Percentiles rank a stretch among this genome's conserved stretches.
phyloP scores from a whole-genome alignment of 1,139 yeast genomes.

The Diutina neorugosa region DNA sequence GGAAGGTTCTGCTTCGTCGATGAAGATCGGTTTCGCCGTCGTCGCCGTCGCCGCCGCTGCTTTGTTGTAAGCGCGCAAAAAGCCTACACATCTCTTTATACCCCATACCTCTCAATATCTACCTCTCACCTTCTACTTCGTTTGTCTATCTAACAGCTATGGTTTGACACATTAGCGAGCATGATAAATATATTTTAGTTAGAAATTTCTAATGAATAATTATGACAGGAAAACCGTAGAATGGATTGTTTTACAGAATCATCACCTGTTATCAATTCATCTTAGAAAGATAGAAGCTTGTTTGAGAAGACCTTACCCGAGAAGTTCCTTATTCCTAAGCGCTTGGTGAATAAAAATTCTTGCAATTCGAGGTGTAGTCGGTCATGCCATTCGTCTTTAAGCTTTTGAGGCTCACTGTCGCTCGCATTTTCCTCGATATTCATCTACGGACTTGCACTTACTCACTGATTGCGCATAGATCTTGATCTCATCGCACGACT shows the following conservation, averaged over 20 bases:
- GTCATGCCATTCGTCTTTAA: too few species aligned
- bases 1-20: conserved; percentile 1
- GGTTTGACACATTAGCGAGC: conserved; percentile 2
- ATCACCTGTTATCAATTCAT: too few species aligned
- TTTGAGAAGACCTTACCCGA: too few species aligned
- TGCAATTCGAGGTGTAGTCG: too few species aligned
- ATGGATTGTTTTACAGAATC: too few species aligned
- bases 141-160: conserved; percentile 1
- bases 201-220: not conserved
- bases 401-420: too few species aligned
- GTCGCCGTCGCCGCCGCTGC: conserved; percentile 4
- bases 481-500: not conserved
- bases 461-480: not conserved
- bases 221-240: not conserved
- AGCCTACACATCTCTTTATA: not conserved
- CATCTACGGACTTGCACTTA: too few species aligned
- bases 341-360: too few species aligned
- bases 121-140: not conserved
- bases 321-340: too few species aligned
- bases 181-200: not conserved
- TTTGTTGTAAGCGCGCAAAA: conserved; percentile 3
- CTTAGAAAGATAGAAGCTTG: too few species aligned
- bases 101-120: not conserved
- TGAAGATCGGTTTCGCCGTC: conserved; percentile 3
- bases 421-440: too few species aligned